Conservation (phyloP, 139 green algal genomes). For the Desmodesmus armatus region DNA sequence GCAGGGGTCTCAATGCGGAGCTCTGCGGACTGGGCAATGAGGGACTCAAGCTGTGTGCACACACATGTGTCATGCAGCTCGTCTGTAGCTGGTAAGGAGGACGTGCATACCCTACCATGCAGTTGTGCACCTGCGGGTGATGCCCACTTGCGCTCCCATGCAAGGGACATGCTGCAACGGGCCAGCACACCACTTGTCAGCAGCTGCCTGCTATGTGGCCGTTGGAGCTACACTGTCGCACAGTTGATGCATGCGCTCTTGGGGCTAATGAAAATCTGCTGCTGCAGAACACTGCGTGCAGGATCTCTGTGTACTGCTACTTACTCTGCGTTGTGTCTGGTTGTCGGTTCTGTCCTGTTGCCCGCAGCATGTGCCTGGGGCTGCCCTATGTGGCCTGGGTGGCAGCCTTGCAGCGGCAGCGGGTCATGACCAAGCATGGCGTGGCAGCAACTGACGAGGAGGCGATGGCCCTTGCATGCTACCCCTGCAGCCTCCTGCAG, state of each 20-base stretch:
- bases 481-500: slow-evolving; percentile 36
- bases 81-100: slow-evolving; percentile 38
- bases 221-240: too few relatives aligned
- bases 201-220: too few relatives aligned
- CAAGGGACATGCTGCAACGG: too few relatives aligned
- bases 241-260: too few relatives aligned
- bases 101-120: not conserved
- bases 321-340: too few relatives aligned
- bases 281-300: too few relatives aligned
- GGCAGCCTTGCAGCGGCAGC: slow-evolving; percentile 19
- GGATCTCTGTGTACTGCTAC: too few relatives aligned
- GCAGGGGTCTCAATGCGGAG: slow-evolving; percentile 22
- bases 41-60: slow-evolving; percentile 17
- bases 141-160: too few relatives aligned
- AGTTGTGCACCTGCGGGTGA: not conserved
- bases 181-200: too few relatives aligned
- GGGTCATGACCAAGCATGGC: slow-evolving; percentile 16
- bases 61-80: slow-evolving; percentile 32
- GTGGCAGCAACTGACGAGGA: not conserved
- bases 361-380: slow-evolving; percentile 31
- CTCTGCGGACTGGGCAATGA: slow-evolving; percentile 37
- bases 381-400: slow-evolving; percentile 27
- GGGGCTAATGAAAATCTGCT: too few relatives aligned
- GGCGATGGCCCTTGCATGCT: not conserved
- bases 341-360: not conserved